Evolutionary conservation across 78 protist species (phyloP), one percentile per base, ranked within the genome.

Genomic region (Dictyostelium firmibasis): DNA sequence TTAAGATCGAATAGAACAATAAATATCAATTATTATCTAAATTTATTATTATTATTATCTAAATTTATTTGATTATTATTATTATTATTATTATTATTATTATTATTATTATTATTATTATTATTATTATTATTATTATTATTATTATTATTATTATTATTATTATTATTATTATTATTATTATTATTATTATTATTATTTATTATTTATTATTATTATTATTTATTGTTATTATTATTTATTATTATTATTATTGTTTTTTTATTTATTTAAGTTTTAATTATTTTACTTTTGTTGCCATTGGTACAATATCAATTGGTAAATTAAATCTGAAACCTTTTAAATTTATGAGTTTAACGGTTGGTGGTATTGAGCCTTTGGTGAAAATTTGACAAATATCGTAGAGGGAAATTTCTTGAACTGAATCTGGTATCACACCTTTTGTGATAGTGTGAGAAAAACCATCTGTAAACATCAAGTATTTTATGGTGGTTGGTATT

Each of bases 281-380:
- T 70, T 70, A 70, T 31, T 70, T 70, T 31, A 70, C 77, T 70
- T 70, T 70, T 70, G 77, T 70, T 25, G 77, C 16, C 23, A 70
- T 70, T 31, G 77, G 77, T 70, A 70, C 36, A 14, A 70, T 31
- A 70, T 70, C 77, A 70, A 70, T 70, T 70, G 77, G 77, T 70
- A 70, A 14, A 31, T 70, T 70, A 70, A 27, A 70, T 70, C 33
- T 70, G 31, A 70, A 70, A 70, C 77, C 77, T 70, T 70, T 70
- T 70, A 70, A 31, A 31, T 70, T 31, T 27, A 70, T 70, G 29
- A 70, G 41, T 70, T 70, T 70, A 70, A 70, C 77, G 2, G 77
- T 31, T 70, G 77, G n/a, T 29, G 77, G 77, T 25, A 70, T 70
- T 70, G 77, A 70, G 31, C 33, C 36, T 70, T 70, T 25, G 14